Evolutionary conservation across 345 rosid species (phyloP).

Genomic region (Eucalyptus albens): DNA sequence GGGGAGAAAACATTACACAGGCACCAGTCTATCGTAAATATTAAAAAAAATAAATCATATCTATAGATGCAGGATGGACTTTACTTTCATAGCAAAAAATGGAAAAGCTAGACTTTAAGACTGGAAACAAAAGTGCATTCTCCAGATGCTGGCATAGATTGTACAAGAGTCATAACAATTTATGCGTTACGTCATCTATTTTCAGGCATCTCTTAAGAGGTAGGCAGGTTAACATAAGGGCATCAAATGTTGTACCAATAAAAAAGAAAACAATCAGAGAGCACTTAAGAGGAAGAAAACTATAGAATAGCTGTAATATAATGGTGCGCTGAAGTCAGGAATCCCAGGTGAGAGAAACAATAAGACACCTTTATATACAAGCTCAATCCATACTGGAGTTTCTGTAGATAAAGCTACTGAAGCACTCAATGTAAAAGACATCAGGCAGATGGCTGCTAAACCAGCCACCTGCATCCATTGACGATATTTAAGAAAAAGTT

Average conservation of each 20-base stretch:
- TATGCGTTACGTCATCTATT: neutral
- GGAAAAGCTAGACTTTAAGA: too few relatives aligned
- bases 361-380: neutral
- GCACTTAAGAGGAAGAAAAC: too few relatives aligned
- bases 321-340: neutral
- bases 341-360: neutral
- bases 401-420: slow-evolving; percentile 10
- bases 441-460: slow-evolving; percentile 9
- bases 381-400: slow-evolving; percentile 10
- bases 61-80: too few relatives aligned
- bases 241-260: slow-evolving; percentile 6
- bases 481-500: neutral
- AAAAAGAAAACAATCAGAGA: slow-evolving; percentile 10
- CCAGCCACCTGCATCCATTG: slow-evolving; percentile 19
- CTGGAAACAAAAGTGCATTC: too few relatives aligned
- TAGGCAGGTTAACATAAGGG: neutral
- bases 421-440: slow-evolving; percentile 19
- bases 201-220: neutral
- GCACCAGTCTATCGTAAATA: too few relatives aligned
- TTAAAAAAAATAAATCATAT: too few relatives aligned
- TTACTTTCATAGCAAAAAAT: too few relatives aligned
- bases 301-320: slow-evolving; percentile 15
- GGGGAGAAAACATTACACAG: too few relatives aligned
- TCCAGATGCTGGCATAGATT: too few relatives aligned
- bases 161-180: too few relatives aligned